Percentiles rank a stretch among this genome's conserved stretches.
Conservation (phyloP, 2,329 filamentous ascomycete species). For the Fusarium sp. region DNA sequence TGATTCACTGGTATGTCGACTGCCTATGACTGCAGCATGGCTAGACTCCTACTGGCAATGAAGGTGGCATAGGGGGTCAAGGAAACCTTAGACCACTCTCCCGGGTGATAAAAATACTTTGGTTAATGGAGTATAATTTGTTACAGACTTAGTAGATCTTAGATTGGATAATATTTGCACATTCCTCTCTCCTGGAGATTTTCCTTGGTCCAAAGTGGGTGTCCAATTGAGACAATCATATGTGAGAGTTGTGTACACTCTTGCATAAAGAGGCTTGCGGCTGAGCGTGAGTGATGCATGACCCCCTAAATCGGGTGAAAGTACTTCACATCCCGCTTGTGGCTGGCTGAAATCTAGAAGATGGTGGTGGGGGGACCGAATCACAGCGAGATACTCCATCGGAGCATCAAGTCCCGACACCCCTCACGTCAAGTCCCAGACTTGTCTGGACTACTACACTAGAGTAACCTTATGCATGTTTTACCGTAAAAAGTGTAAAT, state of each 20-base stretch:
- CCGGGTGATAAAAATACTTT: not conserved
- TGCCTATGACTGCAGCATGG: not conserved
- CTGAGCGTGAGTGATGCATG: not conserved
- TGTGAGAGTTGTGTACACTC: not conserved
- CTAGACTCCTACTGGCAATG: rapidly evolving
- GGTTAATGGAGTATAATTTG: too few relatives aligned
- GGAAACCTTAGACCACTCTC: not conserved
- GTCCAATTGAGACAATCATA: not conserved
- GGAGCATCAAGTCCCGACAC: too few relatives aligned
- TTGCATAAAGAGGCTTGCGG: not conserved
- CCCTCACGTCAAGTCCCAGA: not conserved
- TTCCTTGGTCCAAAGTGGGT: not conserved
- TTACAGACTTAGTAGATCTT: too few relatives aligned
- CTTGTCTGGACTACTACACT: not conserved
- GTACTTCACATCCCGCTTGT: not conserved
- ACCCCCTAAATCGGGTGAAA: too few relatives aligned
- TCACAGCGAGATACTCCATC: not conserved
- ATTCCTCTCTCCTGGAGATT: rapidly evolving
- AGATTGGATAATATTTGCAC: not conserved
- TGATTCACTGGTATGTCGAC: too few relatives aligned
- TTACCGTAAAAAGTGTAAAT: not conserved
- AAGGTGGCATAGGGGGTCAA: not conserved
- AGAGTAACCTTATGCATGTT: not conserved
- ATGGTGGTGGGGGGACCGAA: not conserved
- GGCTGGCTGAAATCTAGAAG: not conserved